Evolutionary conservation across 495 filamentous ascomycete species (phyloP).

Genomic region (Neurospora pannonica): DNA sequence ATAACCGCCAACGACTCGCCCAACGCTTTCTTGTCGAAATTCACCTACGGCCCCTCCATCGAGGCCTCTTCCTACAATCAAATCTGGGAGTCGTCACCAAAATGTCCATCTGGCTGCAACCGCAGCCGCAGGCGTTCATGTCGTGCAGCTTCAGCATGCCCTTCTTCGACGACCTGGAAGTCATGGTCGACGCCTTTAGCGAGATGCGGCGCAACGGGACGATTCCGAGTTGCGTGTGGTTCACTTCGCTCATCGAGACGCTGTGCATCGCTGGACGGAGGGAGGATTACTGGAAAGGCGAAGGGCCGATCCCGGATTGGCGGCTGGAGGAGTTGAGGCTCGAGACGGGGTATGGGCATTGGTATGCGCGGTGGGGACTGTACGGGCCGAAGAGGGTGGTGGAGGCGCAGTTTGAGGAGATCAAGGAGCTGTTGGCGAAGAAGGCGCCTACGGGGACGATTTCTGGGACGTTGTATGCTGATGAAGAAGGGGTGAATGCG

Average conservation of each 20-base stretch:
- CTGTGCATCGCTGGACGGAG: constrained; percentile 36
- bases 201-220: constrained; percentile 29
- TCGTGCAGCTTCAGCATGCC: constrained; percentile 40
- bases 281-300: constrained; percentile 35
- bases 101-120: constrained; percentile 36
- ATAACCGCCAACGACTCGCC: constrained; percentile 27
- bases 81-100: constrained; percentile 43
- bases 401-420: constrained; percentile 38
- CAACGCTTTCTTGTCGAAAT: constrained; percentile 35
- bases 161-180: constrained; percentile 35
- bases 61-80: constrained; percentile 42
- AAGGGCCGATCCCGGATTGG: constrained; percentile 38
- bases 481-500: constrained; percentile 32
- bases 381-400: constrained; percentile 35
- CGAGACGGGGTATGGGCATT: constrained; percentile 34
- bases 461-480: constrained; percentile 25
- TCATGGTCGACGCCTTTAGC: constrained; percentile 31
- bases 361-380: constrained; percentile 38
- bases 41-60: constrained; percentile 38
- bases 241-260: constrained; percentile 39
- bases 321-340: constrained; percentile 31
- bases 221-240: constrained; percentile 31
- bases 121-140: constrained; percentile 41
- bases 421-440: constrained; percentile 24
- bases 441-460: constrained; percentile 30